Evolutionary conservation across 768 basidiomycete genomes (phyloP), one percentile per base, ranked within the genome.

Genomic region (Phaeotremella fagi): DNA sequence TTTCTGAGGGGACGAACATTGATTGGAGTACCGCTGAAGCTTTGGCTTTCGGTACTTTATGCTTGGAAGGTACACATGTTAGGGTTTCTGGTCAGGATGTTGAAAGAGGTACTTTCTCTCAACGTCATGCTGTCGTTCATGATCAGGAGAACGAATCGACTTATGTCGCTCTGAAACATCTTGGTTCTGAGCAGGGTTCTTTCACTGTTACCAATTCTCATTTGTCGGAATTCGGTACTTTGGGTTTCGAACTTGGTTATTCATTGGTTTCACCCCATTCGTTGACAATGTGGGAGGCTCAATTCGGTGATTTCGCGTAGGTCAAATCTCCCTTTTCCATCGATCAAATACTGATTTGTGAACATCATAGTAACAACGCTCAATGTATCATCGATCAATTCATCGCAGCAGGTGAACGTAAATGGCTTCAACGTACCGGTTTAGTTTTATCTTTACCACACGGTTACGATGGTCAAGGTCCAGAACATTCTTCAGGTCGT

Each of bases 11-110:
- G 45, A 79, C 73, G 51, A 86, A 87, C 76, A 94, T 98, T 64
- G 95, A 99, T 75, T 98, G 91, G 90, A 87, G 94, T 1, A 99
- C 94, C 20, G 94, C 95, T 37, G 95, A 99, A 77, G 90, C 95
- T 0, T 84, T 99, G 49, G 95, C 95, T 0, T 88, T 98, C 67
- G 95, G 94, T 54, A 81, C 90, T 4, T 84, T 99, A 35, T 88
- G 88, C 9, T 80, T 95, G 36, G 92, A 98, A 76, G 88, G 88
- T 65, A 86, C 85, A 46, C 91, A 98, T 72, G 87, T 99, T 44
- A 88, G 94, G 58, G 79, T 99, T 1, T 95, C 91, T 0, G 94
- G 94, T 26, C 95, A 99, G 77, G 94, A 99, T 72, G 94, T 98
- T 49, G 94, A 99, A 77, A 87, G 94, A 71, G 94, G 94, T 27